Evolutionary conservation across 495 filamentous ascomycete species (phyloP).

Genomic region (Neurospora tetrasperma): DNA sequence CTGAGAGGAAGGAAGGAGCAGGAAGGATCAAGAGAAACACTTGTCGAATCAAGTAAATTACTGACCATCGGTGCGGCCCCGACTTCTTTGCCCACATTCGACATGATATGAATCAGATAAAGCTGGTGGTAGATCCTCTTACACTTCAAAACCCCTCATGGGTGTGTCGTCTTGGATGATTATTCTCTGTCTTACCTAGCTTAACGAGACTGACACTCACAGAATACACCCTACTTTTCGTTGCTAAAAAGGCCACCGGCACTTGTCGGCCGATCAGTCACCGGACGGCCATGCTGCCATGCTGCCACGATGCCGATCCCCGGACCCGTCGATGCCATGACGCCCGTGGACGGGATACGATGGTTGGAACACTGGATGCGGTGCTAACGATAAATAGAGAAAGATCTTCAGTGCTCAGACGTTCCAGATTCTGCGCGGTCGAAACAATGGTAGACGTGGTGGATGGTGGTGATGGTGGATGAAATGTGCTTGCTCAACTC

Average conservation of each 20-base stretch:
- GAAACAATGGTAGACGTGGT: neutral
- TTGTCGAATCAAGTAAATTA: neutral
- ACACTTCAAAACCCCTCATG: neutral
- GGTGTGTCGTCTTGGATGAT: neutral
- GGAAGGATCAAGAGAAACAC: neutral
- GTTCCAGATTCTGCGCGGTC: neutral
- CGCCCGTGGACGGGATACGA: neutral
- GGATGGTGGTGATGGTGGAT: neutral
- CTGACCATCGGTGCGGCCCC: too few relatives aligned
- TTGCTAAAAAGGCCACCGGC: neutral
- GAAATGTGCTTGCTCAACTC: neutral
- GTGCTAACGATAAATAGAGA: neutral
- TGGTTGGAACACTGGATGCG: neutral
- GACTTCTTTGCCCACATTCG: too few relatives aligned
- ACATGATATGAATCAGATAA: neutral
- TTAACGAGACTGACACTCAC: neutral
- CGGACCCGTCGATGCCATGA: neutral
- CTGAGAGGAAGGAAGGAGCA: neutral
- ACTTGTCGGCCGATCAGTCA: neutral
- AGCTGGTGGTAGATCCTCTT: neutral
- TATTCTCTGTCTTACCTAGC: neutral
- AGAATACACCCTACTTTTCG: neutral
- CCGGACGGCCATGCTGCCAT: neutral
- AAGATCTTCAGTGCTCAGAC: neutral
- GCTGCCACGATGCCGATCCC: neutral